Evolutionary conservation across 176 grass and related monocot species (phyloP).

Genomic region (Carex kokanica): DNA sequence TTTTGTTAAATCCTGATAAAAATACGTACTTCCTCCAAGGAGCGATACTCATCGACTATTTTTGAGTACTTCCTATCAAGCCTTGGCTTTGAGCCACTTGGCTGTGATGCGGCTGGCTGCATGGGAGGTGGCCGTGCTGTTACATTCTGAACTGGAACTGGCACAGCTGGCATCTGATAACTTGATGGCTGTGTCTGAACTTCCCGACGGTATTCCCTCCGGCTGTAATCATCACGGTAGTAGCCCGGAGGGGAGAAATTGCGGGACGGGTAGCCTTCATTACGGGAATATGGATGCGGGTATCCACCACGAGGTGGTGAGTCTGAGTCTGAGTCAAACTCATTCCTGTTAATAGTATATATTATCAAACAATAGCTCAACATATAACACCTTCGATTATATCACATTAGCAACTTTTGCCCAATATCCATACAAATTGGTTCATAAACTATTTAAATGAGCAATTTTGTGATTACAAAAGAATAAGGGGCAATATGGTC

Average conservation of each 20-base stretch:
- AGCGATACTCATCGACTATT: constrained; percentile 64
- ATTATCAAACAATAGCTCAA: neutral
- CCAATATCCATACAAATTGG: neutral
- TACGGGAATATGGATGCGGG: constrained; percentile 1
- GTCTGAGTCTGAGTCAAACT: constrained; percentile 9
- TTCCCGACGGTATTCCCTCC: constrained; percentile 7
- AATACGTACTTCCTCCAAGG: constrained; percentile 64
- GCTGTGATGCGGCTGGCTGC: constrained; percentile 17
- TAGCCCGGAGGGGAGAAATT: constrained; percentile 7
- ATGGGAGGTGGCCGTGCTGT: constrained; percentile 25
- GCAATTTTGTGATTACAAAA: neutral
- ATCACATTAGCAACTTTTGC: neutral
- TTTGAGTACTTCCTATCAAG: constrained; percentile 79
- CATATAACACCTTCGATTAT: neutral
- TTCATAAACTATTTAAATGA: neutral
- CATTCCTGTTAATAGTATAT: neutral
- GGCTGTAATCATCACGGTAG: constrained; percentile 9
- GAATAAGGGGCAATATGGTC: neutral
- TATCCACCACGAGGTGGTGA: neutral
- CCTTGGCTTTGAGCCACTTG: constrained; percentile 40
- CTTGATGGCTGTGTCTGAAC: constrained; percentile 15
- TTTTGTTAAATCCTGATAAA: constrained; percentile 9
- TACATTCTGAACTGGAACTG: constrained; percentile 10
- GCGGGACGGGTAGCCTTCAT: neutral
- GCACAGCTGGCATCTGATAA: constrained; percentile 10